Base-by-base conservation (phyloP, 345 rosid species). In the Murraya paniculata region DNA sequence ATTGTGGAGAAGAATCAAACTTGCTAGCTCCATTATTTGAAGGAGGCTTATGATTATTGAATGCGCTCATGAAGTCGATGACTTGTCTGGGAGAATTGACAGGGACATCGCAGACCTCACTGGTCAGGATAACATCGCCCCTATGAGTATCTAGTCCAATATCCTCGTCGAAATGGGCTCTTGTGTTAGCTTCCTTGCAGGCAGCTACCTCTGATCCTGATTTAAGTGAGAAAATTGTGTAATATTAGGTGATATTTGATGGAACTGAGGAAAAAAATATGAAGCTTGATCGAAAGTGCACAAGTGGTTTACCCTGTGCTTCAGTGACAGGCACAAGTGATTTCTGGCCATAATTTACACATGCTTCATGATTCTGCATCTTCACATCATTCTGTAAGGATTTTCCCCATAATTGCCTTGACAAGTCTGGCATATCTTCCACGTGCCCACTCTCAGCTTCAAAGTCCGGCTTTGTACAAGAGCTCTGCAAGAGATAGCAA, bases 1-100 rank as follows among this genome's bases (percentile, higher is more conserved):
- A 88, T 60, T 84, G 86, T 58, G 90, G 80, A 67, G 80, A 82
- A 79, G 82, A 82, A 81, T 85, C 94, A 72, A 84, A 76, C 38
- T 79, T 84, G 48, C 85, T 68, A 72, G 56, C 75, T 77, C 78
- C 76, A 67, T 72, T 77, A 73, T 83, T 81, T 65, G 85, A 79
- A 68, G 85, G 36, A 28, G 81, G 74, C 36, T 76, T 69, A 69
- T 75, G 81, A 76, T 81, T 75, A 18, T 80, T 80, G 75, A 76
- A 88, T 13, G 88, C 82, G 77, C 95, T 93, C 87, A 93, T 93
- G 84, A 95, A 92, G 82, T 94, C 97, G 31, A 90, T 89, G 24
- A 88, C 91, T 82, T 88, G 85, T 88, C 84, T 86, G 21, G 86
- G 81, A 28, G 85, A 85, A 76, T 65, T 80, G 70, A 66, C 79